Base-by-base conservation (phyloP, 352 stramenopile species). In the Pythium aristosporum region DNA sequence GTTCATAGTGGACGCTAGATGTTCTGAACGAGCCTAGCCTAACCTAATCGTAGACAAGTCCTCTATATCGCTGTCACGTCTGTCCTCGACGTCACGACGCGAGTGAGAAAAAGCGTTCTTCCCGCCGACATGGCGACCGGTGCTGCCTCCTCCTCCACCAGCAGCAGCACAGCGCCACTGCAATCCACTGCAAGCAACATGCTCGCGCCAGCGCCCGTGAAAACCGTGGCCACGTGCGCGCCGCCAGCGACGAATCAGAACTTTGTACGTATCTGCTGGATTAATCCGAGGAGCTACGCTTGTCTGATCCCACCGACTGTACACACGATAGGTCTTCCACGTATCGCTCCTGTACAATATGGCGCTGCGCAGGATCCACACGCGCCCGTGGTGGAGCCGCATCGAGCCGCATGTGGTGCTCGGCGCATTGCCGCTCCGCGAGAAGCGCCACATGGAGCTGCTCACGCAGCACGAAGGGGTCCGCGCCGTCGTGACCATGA, bases 281-380 rank as follows among this genome's bases (percentile, higher is more conserved):
- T 5, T 6, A 13, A 43, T 43, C 37, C 2, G 10, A 30, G 25
- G 25, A 5, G 25, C 25, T 30, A 30, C 25, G 15, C 50, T 43
- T 18, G 18, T 44, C 18, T 15, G 20, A 30, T 13, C 10, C 5
- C 6, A 16, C 20, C 37, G 3, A 12, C 6, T 42, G 25, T 48
- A 23, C 25, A 30, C 25, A 30, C 5, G 25, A 30, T 23, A 88
- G 79, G 59, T 91, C 32, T 91, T 90, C 65, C 79, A 91, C 58
- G 73, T 94, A n/a, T 92, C 85, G 28, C 71, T 94, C 41, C 67
- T 88, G 57, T 94, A 91, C 73, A 94, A 94, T 57, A 61, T 94
- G 54, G 20, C 70, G 50, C 66, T 86, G 46, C 67, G 71, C 6
- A 61, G 87, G 46, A 69, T 79, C 25, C 65, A 67, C 16, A 63